phyloP scores from a whole-genome alignment of 2,329 filamentous ascomycete genomes.

The Penicillium rolfsii region DNA sequence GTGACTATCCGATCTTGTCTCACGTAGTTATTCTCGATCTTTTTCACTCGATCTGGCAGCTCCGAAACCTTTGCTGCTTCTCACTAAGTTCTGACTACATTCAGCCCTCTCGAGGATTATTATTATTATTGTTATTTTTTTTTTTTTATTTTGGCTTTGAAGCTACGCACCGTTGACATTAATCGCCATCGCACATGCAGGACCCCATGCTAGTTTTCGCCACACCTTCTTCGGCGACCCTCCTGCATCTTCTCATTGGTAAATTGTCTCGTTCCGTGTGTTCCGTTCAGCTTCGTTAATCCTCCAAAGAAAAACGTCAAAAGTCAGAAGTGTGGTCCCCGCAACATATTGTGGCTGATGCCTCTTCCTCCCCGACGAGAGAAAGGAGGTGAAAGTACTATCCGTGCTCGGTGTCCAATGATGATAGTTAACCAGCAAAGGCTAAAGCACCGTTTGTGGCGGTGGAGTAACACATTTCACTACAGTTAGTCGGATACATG shows the following conservation, averaged over 20 bases:
- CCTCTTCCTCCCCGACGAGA: background rate
- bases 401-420: background rate
- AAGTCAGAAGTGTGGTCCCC: background rate
- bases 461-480: slow-evolving; percentile 4
- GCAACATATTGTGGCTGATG: background rate
- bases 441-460: background rate
- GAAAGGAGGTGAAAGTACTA: background rate
- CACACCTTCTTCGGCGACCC: slow-evolving; percentile 19
- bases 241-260: slow-evolving; percentile 9
- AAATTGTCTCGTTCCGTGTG: slow-evolving; percentile 11
- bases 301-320: slow-evolving; percentile 1
- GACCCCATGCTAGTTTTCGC: slow-evolving; percentile 12
- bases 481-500: slow-evolving; percentile 1
- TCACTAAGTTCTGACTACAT: background rate
- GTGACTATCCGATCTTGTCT: background rate
- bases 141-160: background rate
- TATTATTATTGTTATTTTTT: too few species aligned
- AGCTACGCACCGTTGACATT: background rate
- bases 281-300: slow-evolving; percentile 9
- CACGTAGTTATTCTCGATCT: background rate
- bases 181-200: background rate
- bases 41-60: background rate
- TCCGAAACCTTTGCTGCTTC: background rate
- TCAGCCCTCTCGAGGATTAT: background rate
- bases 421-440: background rate